Evolutionary conservation across 176 grass and related monocot species (phyloP).

Genomic region (Oryza officinalis): DNA sequence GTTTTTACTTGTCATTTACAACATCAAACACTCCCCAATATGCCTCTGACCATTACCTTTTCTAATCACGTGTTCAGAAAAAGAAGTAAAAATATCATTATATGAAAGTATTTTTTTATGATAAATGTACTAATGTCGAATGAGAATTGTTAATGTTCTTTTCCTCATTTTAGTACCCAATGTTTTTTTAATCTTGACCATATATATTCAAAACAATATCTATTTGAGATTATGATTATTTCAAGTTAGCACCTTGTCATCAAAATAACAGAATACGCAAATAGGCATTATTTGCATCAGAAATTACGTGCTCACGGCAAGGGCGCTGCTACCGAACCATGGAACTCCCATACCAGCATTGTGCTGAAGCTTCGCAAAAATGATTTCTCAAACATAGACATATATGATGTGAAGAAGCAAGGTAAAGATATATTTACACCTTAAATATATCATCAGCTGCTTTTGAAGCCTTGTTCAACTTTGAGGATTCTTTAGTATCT

Average conservation of each 20-base stretch:
- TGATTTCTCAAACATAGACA: constrained; percentile 30
- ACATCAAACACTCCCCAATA: background rate
- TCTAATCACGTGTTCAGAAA: background rate
- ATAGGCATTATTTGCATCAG: constrained; percentile 1
- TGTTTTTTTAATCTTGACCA: background rate
- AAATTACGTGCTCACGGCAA: background rate
- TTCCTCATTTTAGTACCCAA: background rate
- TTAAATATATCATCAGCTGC: constrained; percentile 82
- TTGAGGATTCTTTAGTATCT: constrained; percentile 63
- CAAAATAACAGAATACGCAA: background rate
- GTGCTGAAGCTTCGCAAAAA: background rate
- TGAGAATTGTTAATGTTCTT: background rate
- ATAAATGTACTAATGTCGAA: background rate
- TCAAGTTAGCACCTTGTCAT: constrained; percentile 12
- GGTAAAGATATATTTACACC: constrained; percentile 46
- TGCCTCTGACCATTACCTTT: background rate
- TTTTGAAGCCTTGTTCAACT: constrained; percentile 60
- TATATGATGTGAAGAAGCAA: background rate
- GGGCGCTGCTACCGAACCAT: background rate
- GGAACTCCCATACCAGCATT: background rate
- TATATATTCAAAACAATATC: background rate
- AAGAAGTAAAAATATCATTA: background rate
- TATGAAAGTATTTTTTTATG: background rate
- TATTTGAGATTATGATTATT: background rate
- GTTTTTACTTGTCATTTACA: background rate